Percentiles rank a stretch among this genome's conserved stretches.
phyloP scores from a whole-genome alignment of 2,329 filamentous ascomycete species.

The Rhytidhysteron rufulum region DNA sequence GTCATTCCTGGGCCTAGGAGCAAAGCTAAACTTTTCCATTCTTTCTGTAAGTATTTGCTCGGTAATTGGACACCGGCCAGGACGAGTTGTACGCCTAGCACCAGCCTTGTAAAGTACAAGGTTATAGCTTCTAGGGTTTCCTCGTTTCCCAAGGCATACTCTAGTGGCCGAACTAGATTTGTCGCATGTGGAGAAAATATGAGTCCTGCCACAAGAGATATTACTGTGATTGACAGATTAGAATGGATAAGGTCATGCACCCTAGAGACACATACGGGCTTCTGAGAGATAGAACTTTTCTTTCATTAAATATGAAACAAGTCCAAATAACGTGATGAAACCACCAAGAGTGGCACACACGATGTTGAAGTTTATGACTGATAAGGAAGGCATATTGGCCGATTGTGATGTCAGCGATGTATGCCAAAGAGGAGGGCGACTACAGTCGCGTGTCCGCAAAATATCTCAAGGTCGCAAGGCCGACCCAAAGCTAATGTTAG shows the following conservation, averaged over 20 bases:
- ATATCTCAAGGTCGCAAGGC: conserved; percentile 1
- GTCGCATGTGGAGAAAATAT: conserved; percentile 73
- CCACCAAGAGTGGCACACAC: conserved; percentile 76
- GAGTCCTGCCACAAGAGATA: conserved; percentile 75
- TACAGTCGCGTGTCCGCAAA: no score
- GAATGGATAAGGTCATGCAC: conserved; percentile 2
- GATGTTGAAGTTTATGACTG: conserved; percentile 76
- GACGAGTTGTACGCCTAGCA: conserved; percentile 86
- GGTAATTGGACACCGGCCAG: conserved; percentile 85
- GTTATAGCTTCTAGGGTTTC: conserved; percentile 68
- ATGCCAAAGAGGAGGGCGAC: no score
- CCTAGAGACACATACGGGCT: conserved; percentile 60
- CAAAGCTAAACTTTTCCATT: conserved; percentile 73
- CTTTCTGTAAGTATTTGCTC: conserved; percentile 70
- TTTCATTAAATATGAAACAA: conserved; percentile 86
- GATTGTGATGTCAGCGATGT: no score
- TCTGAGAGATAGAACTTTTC: conserved; percentile 90
- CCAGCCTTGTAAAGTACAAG: conserved; percentile 78
- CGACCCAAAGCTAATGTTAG: conserved; percentile 15
- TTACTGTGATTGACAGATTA: conserved; percentile 53
- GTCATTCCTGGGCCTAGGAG: conserved; percentile 83
- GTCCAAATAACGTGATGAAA: conserved; percentile 83
- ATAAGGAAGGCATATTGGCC: conserved; percentile 60
- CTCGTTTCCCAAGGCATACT: conserved; percentile 62
- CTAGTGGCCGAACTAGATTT: conserved; percentile 67